Base-by-base conservation (phyloP, 352 stramenopile species). In the Phytophthora syringae region DNA sequence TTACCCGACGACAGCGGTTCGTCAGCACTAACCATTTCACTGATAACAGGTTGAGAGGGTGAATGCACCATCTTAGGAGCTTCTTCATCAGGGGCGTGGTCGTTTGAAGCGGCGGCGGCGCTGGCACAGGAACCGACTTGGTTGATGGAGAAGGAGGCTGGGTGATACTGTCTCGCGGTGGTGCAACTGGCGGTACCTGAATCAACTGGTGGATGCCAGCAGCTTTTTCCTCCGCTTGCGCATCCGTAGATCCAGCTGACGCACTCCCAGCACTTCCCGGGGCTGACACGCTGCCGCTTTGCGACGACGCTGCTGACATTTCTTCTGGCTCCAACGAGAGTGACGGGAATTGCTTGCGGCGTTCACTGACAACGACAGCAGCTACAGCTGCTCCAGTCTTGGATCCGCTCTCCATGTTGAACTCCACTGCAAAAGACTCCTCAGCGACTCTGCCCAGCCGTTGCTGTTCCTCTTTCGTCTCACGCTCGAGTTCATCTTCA, bases 361-460 rank as follows among this genome's bases (percentile, higher is more conserved):
- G 77, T 22, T 86, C 72, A 9, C 64, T 81, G 18, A 80, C 40
- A 0, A 44, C 57, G 25, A 80, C 40, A n/a, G n/a, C n/a, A n/a
- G n/a, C n/a, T n/a, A n/a, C n/a, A 22, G 48, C 50, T 2, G 43
- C 30, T 1, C 68, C 48, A 42, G 77, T 68, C 56, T 89, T 91
- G 1, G 82, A 90, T 12, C 77, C 74, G 57, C 84, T 88, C 47
- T 90, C 84, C 84, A 93, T 93, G 47, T 93, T 88, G 22, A 93
- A 73, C 37, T 93, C 76, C 20, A 78, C 72, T 1, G 77, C 77
- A 57, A 93, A 90, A 21, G 80, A 80, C 54, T 88, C 83, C 37
- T 87, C 68, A 22, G 74, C 86, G 42, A 90, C 81, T 34, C 73
- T 76, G 16, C 81, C 74, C 12, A 84, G 52, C 7, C 70, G 79